Conservation (phyloP, 1,139 yeast species). For the Casaregolazyma suthepensis region DNA sequence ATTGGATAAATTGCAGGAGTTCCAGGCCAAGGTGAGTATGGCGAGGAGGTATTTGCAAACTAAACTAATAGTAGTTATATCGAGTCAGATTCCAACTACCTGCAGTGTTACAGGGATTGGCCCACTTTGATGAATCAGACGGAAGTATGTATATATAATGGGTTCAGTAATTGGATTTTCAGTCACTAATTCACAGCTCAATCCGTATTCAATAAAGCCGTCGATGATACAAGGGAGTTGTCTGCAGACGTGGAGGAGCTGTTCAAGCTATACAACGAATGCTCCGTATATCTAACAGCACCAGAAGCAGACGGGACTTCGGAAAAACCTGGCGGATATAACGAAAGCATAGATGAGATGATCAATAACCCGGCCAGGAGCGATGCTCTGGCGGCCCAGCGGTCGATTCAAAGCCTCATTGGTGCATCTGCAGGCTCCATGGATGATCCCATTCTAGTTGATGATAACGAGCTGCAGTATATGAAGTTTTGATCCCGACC, state of each 20-base stretch:
- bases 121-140: constrained; percentile 7
- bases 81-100: constrained; percentile 7
- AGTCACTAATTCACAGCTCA: not conserved
- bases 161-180: too few species aligned
- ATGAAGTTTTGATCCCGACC: constrained; percentile 1
- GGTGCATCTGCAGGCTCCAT: constrained; percentile 1
- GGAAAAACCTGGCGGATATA: not conserved
- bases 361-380: constrained; percentile 1
- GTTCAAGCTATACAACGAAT: constrained; percentile 2
- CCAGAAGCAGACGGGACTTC: not conserved
- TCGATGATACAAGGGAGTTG: constrained; percentile 4
- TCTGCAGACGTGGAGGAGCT: constrained; percentile 5
- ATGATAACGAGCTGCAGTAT: constrained; percentile 2
- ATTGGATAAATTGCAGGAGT: constrained; percentile 5
- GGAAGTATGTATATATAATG: not conserved
- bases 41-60: not conserved
- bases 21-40: constrained; percentile 4
- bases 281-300: constrained; percentile 4
- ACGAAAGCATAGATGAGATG: not conserved
- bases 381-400: constrained; percentile 8
- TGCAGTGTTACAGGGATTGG: constrained; percentile 5
- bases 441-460: constrained; percentile 9
- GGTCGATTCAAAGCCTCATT: constrained; percentile 8
- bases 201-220: constrained; percentile 4
- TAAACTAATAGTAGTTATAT: not conserved